These are phyloP conservation scores for Mycena sanguinolenta DNA, from an alignment of 768 basidiomycete genomes.

Conservation along the genomic window DNA sequence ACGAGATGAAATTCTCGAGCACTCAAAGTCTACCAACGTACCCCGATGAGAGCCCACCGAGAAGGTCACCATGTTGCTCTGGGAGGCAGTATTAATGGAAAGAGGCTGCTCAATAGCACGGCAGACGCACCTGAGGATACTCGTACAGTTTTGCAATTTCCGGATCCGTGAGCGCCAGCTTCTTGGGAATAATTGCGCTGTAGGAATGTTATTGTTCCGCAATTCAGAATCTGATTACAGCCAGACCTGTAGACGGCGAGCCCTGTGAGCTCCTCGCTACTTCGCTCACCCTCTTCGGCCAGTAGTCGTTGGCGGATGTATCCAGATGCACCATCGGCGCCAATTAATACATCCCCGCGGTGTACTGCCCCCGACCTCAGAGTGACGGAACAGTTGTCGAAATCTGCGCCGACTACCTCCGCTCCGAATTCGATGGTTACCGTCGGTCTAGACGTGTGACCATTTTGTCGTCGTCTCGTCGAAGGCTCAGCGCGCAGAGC, in stretches of 20 bases:
- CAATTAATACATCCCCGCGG: slow-evolving; percentile 21
- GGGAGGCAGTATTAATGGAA: not conserved
- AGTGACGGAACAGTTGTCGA: slow-evolving; percentile 12
- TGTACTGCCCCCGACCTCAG: slow-evolving; percentile 17
- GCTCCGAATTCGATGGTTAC: slow-evolving; percentile 17
- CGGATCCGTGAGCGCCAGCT: not conserved
- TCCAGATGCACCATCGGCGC: slow-evolving; percentile 25
- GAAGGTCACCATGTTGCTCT: slow-evolving; percentile 1
- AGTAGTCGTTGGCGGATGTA: slow-evolving; percentile 5
- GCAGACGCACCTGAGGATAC: not conserved
- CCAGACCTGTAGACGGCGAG: slow-evolving; percentile 20
- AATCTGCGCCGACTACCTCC: slow-evolving; percentile 18
- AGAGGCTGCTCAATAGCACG: not conserved
- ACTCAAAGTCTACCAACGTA: not conserved
- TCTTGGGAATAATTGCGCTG: slow-evolving; percentile 14
- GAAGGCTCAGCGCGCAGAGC: slow-evolving; percentile 15
- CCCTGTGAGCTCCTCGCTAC: not conserved
- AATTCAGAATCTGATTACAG: not conserved
- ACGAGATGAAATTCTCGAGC: not conserved
- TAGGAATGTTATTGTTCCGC: not conserved
- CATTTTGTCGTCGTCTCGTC: not conserved
- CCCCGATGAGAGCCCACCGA: slow-evolving; percentile 8
- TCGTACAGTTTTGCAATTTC: slow-evolving; percentile 2
- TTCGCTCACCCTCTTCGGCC: not conserved
- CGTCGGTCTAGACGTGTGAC: not conserved